A percentile compares a stretch with the other conserved stretches of the same genome.
These are phyloP conservation scores for Coprinopsis strossmayeri DNA, from an alignment of 768 basidiomycete species.

Conservation along the genomic window DNA sequence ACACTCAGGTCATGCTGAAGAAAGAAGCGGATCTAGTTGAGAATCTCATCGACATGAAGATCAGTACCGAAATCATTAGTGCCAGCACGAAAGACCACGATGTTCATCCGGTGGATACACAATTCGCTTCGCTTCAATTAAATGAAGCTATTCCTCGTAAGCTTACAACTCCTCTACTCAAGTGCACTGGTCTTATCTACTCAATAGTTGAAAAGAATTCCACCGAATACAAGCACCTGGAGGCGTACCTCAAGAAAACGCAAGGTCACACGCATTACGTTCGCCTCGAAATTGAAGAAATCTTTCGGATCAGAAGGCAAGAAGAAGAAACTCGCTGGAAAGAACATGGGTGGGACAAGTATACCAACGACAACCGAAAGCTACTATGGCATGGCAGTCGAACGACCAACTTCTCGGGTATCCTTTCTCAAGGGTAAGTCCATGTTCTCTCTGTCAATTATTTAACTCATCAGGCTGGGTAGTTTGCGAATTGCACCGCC, in stretches of 20 bases:
- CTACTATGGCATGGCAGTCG: constrained; percentile 2
- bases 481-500: constrained; percentile 2
- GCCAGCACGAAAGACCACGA: neutral
- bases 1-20: neutral
- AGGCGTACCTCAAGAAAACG: constrained; percentile 4
- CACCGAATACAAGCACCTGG: neutral
- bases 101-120: constrained; percentile 2
- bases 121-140: neutral
- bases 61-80: constrained; percentile 1
- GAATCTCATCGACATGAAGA: constrained; percentile 6
- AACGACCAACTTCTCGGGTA: constrained; percentile 5
- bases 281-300: neutral
- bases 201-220: neutral
- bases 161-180: neutral
- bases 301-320: neutral
- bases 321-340: neutral
- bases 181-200: neutral
- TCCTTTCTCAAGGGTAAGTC: constrained; percentile 2
- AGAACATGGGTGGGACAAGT: neutral
- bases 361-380: neutral
- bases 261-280: constrained; percentile 1
- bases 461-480: neutral
- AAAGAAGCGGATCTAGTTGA: neutral
- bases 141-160: constrained; percentile 1
- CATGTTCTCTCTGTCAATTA: neutral